phyloP scores from a whole-genome alignment of 768 basidiomycete species.

The Clitopilus hobsonii region DNA sequence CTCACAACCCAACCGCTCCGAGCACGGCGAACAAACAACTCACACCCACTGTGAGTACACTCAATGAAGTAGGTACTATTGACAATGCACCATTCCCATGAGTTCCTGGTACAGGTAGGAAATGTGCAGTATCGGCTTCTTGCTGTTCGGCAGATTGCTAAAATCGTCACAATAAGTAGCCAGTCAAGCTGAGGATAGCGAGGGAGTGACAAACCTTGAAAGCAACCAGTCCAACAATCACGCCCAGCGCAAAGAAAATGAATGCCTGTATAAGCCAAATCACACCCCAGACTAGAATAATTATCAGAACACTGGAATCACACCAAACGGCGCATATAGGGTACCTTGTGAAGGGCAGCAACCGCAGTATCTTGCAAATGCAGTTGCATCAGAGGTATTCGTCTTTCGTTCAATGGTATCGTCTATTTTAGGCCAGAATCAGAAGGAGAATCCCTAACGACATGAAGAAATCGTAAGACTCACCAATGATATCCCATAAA shows the following conservation, averaged over 20 bases:
- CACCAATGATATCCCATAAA: conserved; percentile 84
- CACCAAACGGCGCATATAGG: neutral
- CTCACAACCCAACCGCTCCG: neutral
- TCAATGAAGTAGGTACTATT: conserved; percentile 15
- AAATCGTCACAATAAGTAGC: neutral
- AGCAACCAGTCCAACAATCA: conserved; percentile 72
- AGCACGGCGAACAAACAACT: neutral
- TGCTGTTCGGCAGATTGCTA: conserved; percentile 51
- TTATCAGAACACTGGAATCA: conserved; percentile 5
- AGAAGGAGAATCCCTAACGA: neutral
- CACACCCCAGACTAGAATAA: conserved; percentile 72
- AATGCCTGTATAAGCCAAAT: conserved; percentile 80
- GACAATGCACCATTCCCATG: conserved; percentile 23
- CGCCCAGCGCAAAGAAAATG: conserved; percentile 66
- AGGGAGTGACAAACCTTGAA: conserved; percentile 61
- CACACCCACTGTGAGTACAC: neutral
- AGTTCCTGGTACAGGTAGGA: conserved; percentile 58
- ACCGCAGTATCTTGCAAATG: conserved; percentile 80
- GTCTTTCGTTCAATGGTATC: conserved; percentile 82
- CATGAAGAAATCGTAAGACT: conserved; percentile 11
- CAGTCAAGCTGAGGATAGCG: neutral
- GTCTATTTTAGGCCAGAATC: conserved; percentile 34
- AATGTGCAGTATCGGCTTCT: conserved; percentile 33
- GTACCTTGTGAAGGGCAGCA: conserved; percentile 80
- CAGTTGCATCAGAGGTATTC: conserved; percentile 83